Percentiles rank a stretch among this genome's conserved stretches.
phyloP scores from a whole-genome alignment of 129 eudicot species.

The Tanacetum coccineum region DNA sequence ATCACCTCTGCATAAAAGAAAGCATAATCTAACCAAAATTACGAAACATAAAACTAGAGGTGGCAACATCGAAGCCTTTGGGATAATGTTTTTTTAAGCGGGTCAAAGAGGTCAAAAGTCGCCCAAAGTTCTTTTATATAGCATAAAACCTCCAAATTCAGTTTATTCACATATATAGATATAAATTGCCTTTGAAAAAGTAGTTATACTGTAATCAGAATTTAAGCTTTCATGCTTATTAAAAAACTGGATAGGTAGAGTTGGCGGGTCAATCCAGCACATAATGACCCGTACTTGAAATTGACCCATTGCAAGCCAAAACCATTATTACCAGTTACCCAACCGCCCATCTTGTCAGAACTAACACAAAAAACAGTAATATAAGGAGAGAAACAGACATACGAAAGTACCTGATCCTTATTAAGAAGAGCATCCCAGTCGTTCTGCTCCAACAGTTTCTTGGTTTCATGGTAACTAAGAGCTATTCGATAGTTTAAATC shows the following conservation, averaged over 20 bases:
- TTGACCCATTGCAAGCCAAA: background rate
- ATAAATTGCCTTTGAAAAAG: no score
- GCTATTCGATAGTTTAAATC: slow-evolving; percentile 69
- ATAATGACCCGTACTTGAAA: background rate
- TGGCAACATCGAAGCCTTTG: no score
- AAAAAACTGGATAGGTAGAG: background rate
- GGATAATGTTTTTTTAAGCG: no score
- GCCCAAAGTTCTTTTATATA: no score
- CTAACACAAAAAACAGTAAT: background rate
- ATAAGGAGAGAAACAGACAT: background rate
- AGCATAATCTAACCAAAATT: no score
- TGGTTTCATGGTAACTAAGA: slow-evolving; percentile 52
- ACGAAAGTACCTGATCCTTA: slow-evolving; percentile 58
- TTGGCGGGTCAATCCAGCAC: background rate
- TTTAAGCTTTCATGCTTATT: no score
- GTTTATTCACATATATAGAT: no score
- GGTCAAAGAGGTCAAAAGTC: no score
- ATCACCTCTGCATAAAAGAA: background rate
- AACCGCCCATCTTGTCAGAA: background rate
- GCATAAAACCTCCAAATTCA: no score
- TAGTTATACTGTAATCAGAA: no score
- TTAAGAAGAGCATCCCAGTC: slow-evolving; percentile 62
- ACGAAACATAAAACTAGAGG: no score
- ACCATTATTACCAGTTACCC: slow-evolving; percentile 1
- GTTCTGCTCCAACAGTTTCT: slow-evolving; percentile 47